Evolutionary conservation across 2,329 filamentous ascomycete species (phyloP).

Genomic region (Colletotrichum tofieldiae): DNA sequence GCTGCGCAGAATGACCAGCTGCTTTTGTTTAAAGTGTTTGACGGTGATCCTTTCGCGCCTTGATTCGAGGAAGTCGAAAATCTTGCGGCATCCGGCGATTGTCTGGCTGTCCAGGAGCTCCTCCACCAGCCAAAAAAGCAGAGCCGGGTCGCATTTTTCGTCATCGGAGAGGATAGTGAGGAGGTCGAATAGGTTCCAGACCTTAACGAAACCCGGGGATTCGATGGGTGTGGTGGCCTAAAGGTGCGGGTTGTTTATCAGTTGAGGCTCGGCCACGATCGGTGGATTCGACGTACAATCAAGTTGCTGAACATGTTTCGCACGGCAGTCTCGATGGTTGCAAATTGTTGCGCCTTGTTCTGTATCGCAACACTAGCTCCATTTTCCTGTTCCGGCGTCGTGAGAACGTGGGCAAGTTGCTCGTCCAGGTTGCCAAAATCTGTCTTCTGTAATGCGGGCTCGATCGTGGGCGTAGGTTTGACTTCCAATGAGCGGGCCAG

Average conservation of each 20-base stretch:
- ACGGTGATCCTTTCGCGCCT: slow-evolving; percentile 90
- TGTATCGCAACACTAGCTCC: slow-evolving; percentile 55
- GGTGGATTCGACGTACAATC: slow-evolving; percentile 71
- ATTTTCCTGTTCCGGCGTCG: slow-evolving; percentile 45
- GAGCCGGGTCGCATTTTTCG: slow-evolving; percentile 81
- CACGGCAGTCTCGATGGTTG: slow-evolving; percentile 86
- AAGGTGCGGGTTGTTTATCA: slow-evolving; percentile 22
- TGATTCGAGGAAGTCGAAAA: slow-evolving; percentile 97
- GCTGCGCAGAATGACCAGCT: slow-evolving; percentile 89
- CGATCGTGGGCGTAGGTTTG: slow-evolving; percentile 75
- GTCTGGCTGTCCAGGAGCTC: slow-evolving; percentile 97
- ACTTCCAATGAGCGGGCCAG: slow-evolving; percentile 71
- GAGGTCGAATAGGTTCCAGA: slow-evolving; percentile 96
- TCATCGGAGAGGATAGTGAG: slow-evolving; percentile 90
- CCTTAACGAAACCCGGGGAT: slow-evolving; percentile 81
- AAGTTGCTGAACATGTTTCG: slow-evolving; percentile 85
- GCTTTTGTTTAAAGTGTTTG: slow-evolving; percentile 85
- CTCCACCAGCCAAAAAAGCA: slow-evolving; percentile 93
- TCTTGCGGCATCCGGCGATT: slow-evolving; percentile 88
- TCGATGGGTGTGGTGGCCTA: slow-evolving; percentile 84
- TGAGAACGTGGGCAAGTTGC: slow-evolving; percentile 57
- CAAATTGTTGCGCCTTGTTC: slow-evolving; percentile 68
- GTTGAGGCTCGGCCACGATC: neutral
- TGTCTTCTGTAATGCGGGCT: slow-evolving; percentile 81
- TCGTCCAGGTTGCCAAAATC: slow-evolving; percentile 70